Evolutionary conservation across 2,329 filamentous ascomycete species (phyloP).

Genomic region (Aspergillus fumigatus): DNA sequence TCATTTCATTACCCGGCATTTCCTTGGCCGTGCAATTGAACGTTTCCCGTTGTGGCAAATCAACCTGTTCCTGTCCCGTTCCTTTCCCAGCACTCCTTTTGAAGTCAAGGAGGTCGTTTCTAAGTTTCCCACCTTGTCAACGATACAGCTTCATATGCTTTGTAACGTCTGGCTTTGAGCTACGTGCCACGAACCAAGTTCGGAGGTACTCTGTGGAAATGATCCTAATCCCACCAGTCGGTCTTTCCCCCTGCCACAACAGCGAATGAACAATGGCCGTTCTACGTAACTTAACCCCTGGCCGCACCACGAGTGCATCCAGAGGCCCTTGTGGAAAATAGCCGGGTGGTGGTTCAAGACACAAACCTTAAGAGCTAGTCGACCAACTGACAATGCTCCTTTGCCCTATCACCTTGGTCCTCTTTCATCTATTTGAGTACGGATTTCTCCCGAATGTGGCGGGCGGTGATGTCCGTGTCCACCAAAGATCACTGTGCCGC

Average conservation of each 20-base stretch:
- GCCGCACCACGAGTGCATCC: not conserved
- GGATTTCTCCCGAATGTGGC: not conserved
- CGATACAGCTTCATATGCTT: not conserved
- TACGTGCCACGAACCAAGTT: not conserved
- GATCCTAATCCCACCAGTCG: not conserved
- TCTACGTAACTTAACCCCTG: not conserved
- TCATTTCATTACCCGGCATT: no score
- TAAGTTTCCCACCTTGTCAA: not conserved
- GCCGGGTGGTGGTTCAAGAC: not conserved
- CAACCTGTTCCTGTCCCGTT: not conserved
- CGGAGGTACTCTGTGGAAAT: not conserved
- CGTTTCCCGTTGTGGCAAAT: not conserved
- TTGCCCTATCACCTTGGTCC: not conserved
- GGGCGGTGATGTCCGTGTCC: not conserved
- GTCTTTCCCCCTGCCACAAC: not conserved
- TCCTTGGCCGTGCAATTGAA: not conserved
- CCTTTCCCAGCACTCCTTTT: not conserved
- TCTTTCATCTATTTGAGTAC: not conserved
- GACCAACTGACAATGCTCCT: not conserved
- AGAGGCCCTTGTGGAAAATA: not conserved
- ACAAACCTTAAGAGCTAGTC: not conserved
- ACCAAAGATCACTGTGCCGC: not conserved
- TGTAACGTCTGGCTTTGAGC: not conserved
- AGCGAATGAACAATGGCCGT: slow-evolving; percentile 1
- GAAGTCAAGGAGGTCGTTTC: not conserved